Percentiles rank a stretch among this genome's conserved stretches.
Evolutionary conservation across 2,329 filamentous ascomycete genomes (phyloP).

Genomic region (Fusarium setosum): DNA sequence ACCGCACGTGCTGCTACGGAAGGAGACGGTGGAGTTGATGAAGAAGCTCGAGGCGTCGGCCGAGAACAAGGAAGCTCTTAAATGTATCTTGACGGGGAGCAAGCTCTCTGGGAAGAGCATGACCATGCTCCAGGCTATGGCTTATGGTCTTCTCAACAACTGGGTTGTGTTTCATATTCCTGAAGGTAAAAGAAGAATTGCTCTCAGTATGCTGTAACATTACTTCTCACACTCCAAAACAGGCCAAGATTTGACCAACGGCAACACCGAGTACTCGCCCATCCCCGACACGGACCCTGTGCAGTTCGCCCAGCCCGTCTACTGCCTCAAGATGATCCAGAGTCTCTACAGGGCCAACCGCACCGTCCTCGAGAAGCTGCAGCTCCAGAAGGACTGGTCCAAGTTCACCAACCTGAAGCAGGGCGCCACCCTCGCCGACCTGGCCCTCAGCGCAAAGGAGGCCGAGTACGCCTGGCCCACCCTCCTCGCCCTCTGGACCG

Average conservation of each 20-base stretch:
- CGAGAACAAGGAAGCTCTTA: conserved; percentile 63
- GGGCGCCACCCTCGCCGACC: conserved; percentile 72
- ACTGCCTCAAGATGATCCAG: conserved; percentile 79
- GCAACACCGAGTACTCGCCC: conserved; percentile 82
- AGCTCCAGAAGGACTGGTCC: conserved; percentile 58
- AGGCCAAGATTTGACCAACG: conserved; percentile 84
- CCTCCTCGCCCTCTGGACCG: conserved; percentile 83
- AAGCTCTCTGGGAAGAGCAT: conserved; percentile 88
- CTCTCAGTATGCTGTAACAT: background rate
- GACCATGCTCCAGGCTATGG: conserved; percentile 83
- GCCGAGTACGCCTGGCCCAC: conserved; percentile 82
- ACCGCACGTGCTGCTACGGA: conserved; percentile 81
- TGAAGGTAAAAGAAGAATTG: conserved; percentile 71
- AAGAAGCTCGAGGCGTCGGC: conserved; percentile 69
- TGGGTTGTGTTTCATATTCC: conserved; percentile 93
- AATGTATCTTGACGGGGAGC: conserved; percentile 78
- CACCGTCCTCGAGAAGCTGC: conserved; percentile 66
- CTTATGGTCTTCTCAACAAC: conserved; percentile 81
- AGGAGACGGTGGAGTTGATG: conserved; percentile 81
- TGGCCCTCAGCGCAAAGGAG: conserved; percentile 79
- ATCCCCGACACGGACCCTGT: conserved; percentile 67
- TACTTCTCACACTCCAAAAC: conserved; percentile 11
- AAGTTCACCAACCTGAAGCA: conserved; percentile 59
- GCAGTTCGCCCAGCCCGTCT: conserved; percentile 82
- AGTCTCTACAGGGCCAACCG: conserved; percentile 80